These are phyloP conservation scores for Raffaelea ambrosiae DNA, from an alignment of 2,329 filamentous ascomycete species.

Conservation along the genomic window DNA sequence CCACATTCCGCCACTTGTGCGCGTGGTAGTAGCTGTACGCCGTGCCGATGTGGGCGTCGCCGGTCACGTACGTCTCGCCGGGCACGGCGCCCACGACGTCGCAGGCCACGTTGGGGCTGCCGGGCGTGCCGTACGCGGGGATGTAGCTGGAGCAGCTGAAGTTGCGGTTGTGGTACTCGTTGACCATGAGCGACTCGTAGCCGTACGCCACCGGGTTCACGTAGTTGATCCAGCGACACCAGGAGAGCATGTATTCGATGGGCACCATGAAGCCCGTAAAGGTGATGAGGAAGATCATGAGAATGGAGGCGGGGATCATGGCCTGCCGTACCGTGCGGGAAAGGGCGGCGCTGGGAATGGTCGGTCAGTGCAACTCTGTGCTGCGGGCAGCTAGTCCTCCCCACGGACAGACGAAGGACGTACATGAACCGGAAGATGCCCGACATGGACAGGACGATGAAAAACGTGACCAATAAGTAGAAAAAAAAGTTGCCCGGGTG, in stretches of 20 bases:
- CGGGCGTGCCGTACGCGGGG: too few species aligned
- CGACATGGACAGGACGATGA: conserved; percentile 67
- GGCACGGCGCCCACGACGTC: conserved; percentile 43
- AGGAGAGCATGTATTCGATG: conserved; percentile 61
- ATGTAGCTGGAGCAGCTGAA: conserved; percentile 45
- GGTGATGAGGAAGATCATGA: conserved; percentile 58
- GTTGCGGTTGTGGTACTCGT: conserved; percentile 63
- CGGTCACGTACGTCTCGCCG: conserved; percentile 42
- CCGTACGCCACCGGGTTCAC: conserved; percentile 70
- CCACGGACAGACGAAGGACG: background rate
- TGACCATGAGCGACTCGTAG: conserved; percentile 72
- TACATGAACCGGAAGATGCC: conserved; percentile 72
- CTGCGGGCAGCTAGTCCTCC: too few species aligned
- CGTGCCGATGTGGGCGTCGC: conserved; percentile 47
- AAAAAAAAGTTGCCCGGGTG: conserved; percentile 74
- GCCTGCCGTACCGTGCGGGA: conserved; percentile 60
- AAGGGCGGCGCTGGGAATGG: conserved; percentile 40
- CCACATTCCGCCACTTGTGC: conserved; percentile 63
- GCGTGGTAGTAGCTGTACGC: conserved; percentile 46
- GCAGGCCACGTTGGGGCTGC: conserved; percentile 23
- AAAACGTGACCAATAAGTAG: conserved; percentile 68
- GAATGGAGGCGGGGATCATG: conserved; percentile 47
- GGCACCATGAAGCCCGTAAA: conserved; percentile 60
- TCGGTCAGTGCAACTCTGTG: too few species aligned
- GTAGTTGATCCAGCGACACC: conserved; percentile 77